Evolutionary conservation across 169 alveolate genomes (phyloP).

Genomic region (Plasmodium coatneyi): DNA sequence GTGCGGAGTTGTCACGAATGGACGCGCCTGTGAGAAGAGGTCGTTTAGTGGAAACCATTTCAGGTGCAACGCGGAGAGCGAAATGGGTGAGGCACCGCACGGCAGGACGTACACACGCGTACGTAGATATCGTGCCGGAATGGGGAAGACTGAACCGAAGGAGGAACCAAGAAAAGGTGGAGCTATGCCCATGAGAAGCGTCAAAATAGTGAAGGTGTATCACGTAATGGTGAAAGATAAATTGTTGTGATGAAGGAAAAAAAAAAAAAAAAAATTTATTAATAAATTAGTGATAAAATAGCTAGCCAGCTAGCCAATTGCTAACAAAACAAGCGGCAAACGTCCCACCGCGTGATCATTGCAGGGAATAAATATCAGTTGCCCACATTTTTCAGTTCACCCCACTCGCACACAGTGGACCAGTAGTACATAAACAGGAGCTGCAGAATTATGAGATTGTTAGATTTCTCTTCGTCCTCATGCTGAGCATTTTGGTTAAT

Average conservation of each 20-base stretch:
- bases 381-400: neutral
- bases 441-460: slow-evolving; percentile 20
- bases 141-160: neutral
- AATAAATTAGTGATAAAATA: too few species aligned
- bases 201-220: neutral
- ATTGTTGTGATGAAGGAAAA: neutral
- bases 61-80: neutral
- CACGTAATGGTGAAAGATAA: neutral
- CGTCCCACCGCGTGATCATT: neutral
- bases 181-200: neutral
- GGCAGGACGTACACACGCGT: neutral
- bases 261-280: slow-evolving; percentile 7
- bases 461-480: slow-evolving; percentile 4
- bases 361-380: neutral
- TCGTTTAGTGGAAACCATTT: neutral
- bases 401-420: slow-evolving; percentile 35
- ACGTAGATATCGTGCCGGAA: neutral
- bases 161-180: neutral
- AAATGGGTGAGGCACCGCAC: neutral
- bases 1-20: neutral
- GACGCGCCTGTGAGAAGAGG: neutral
- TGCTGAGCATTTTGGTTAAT: neutral
- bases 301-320: slow-evolving; percentile 12
- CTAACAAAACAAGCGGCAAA: neutral
- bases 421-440: slow-evolving; percentile 42